phyloP scores from a whole-genome alignment of 2,329 filamentous ascomycete genomes.

The Phialophora chinensis region DNA sequence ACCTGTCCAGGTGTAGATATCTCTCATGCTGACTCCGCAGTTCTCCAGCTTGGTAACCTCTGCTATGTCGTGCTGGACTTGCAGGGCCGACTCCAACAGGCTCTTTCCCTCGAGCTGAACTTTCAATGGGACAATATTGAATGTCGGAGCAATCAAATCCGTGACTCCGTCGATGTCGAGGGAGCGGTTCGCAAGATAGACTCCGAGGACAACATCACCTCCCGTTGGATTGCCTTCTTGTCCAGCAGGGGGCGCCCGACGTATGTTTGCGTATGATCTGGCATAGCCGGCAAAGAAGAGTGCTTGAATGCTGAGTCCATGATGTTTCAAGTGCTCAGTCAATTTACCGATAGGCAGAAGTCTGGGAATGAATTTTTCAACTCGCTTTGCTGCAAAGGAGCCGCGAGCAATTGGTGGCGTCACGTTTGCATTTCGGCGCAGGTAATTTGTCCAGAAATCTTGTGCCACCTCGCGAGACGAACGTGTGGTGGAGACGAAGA shows the following conservation, averaged over 20 bases:
- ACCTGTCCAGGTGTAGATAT: constrained; percentile 78
- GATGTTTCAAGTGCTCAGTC: constrained; percentile 49
- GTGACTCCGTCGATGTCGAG: constrained; percentile 58
- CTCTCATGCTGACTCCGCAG: constrained; percentile 67
- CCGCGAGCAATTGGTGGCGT: constrained; percentile 9
- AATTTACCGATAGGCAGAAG: constrained; percentile 51
- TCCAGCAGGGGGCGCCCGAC: constrained; percentile 38
- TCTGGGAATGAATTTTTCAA: constrained; percentile 57
- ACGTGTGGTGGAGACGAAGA: constrained; percentile 19
- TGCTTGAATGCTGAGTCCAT: constrained; percentile 72
- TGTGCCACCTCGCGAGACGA: constrained; percentile 28
- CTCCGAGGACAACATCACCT: constrained; percentile 67
- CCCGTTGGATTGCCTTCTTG: constrained; percentile 1
- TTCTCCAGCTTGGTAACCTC: constrained; percentile 63
- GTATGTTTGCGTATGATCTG: constrained; percentile 53
- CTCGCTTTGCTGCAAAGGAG: constrained; percentile 35
- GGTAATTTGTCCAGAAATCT: constrained; percentile 54
- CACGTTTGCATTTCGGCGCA: constrained; percentile 35
- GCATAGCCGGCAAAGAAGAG: constrained; percentile 77
- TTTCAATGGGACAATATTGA: constrained; percentile 77
- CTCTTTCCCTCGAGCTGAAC: constrained; percentile 50
- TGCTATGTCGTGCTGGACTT: constrained; percentile 72
- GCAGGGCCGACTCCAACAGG: constrained; percentile 60
- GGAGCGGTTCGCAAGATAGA: constrained; percentile 82
- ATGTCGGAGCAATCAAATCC: constrained; percentile 68